Evolutionary conservation across 2,329 filamentous ascomycete species (phyloP), one percentile per base, ranked within the genome.

Genomic region (Fusarium tuaranense): DNA sequence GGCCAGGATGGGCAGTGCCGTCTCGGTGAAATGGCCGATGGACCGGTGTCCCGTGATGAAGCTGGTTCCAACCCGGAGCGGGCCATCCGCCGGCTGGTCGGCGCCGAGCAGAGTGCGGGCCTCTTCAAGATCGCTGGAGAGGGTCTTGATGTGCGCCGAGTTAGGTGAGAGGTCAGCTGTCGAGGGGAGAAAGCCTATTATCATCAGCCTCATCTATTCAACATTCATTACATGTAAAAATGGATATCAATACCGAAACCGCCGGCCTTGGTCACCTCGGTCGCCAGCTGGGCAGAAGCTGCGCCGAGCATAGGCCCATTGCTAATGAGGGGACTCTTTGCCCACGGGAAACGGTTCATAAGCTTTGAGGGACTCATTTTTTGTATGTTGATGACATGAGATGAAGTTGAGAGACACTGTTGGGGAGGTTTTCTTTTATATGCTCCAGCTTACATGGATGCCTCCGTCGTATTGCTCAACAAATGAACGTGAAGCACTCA

Each of bases 1-100:
- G 27, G 78, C 78, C 20, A 94, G 82, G 14, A 92, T 73, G 1
- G 87, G 87, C 3, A 90, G 79, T 2, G 85, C 83, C n/a, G 84
- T 86, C 65, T 80, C 70, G 30, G 75, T 69, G 73, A 89, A 88
- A 61, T 81, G 73, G 1, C 68, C n/a, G 2, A 83, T 76, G 27
- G 83, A 83, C 25, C 82, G 80, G 62, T 87, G 81, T 66, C 89
- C 90, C 55, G 90, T 88, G 64, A 93, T 86, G 81, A 93, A 91
- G 69, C 81, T 76, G 9, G 78, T 74, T 65, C 91, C 92, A 5
- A 92, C 84, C 68, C 88, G 90, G 41, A 93, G 82, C 41, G 88
- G 88, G 1, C 90, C 80, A 5, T 81, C 72, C 4, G 64, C 71
- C 4, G 81, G 72, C 2, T 69, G 70, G n/a, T 67, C 66, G 20